Evolutionary conservation across 2,329 filamentous ascomycete species (phyloP), one percentile per base, ranked within the genome.

Genomic region (Sporothrix inflata): DNA sequence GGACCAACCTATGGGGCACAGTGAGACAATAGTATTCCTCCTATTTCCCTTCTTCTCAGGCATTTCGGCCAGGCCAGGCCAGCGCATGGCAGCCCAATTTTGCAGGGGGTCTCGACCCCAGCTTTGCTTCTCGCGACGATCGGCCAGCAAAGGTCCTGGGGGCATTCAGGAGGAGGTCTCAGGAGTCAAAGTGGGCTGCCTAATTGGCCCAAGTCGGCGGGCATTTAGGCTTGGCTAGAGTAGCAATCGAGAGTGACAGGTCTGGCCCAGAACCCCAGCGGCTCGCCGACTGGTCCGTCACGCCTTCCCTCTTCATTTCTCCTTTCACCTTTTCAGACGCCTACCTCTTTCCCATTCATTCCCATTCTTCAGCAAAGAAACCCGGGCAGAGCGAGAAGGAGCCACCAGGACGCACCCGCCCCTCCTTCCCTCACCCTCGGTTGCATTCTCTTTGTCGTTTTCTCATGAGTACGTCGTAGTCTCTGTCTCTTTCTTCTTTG

Each of bases 221-320:
- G 55, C 47, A 21, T 51, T 51, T 51, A 21, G 47, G 47, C 47
- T 51, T 51, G 47, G 47, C 47, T 51, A 21, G 47, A 51, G 19
- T 11, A 11, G 21, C 42, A 34, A 63, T 40, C n/a, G 19, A 19
- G 34, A 34, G 1, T 42, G 38, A n/a, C n/a, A n/a, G n/a, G n/a
- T n/a, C n/a, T n/a, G n/a, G 60, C 12, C 60, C 60, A 65, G 60
- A 65, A 65, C 60, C 63, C 42, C 45, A 51, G 42, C 42, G 63
- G 42, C 42, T 51, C 61, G 63, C 63, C 63, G 42, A 51, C 45
- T 67, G 42, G 63, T 38, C 63, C 42, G 24, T 51, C 63, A 21
- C 42, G 42, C 63, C 27, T 67, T 67, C 63, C 40, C 5, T 45
- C n/a, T 49, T 49, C 63, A 34, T 30, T 47, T 24, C 40, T 30